phyloP scores from a whole-genome alignment of 2,329 filamentous ascomycete genomes.

The Fusarium sp. region DNA sequence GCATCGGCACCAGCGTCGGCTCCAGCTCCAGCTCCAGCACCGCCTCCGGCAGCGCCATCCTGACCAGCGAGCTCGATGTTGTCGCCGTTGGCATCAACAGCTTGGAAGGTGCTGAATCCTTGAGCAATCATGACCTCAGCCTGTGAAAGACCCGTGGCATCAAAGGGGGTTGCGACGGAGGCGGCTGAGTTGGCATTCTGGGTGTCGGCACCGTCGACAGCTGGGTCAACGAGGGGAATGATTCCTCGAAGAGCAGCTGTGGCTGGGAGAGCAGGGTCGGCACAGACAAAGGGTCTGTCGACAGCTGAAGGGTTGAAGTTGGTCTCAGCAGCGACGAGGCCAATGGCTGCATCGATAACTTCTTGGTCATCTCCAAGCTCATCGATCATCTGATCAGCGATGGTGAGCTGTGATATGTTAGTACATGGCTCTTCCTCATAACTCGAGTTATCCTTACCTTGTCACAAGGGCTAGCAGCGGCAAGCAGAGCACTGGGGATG shows the following conservation, averaged over 20 bases:
- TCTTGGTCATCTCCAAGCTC: constrained; percentile 69
- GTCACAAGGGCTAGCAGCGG: constrained; percentile 72
- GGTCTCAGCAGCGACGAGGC: constrained; percentile 74
- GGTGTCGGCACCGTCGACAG: constrained; percentile 64
- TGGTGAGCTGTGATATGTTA: constrained; percentile 60
- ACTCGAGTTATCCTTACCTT: constrained; percentile 56
- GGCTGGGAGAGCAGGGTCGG: constrained; percentile 69
- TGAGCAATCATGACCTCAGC: constrained; percentile 71
- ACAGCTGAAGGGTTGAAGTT: constrained; percentile 77
- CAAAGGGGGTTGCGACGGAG: constrained; percentile 65
- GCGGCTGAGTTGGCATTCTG: constrained; percentile 70
- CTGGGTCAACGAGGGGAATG: constrained; percentile 74
- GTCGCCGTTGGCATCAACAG: constrained; percentile 48
- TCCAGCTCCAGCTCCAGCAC: constrained; percentile 44
- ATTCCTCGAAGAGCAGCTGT: constrained; percentile 72
- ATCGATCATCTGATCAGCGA: constrained; percentile 72
- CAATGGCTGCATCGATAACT: constrained; percentile 70
- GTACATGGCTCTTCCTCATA: neutral
- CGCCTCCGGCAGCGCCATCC: constrained; percentile 48
- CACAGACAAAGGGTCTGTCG: constrained; percentile 71
- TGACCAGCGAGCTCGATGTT: constrained; percentile 50
- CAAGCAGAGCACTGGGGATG: constrained; percentile 71
- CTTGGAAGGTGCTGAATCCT: constrained; percentile 72
- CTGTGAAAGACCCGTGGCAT: constrained; percentile 70
- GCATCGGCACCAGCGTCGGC: constrained; percentile 16